Conservation (phyloP, 352 stramenopile species). For the Globisporangium abappressorium region DNA sequence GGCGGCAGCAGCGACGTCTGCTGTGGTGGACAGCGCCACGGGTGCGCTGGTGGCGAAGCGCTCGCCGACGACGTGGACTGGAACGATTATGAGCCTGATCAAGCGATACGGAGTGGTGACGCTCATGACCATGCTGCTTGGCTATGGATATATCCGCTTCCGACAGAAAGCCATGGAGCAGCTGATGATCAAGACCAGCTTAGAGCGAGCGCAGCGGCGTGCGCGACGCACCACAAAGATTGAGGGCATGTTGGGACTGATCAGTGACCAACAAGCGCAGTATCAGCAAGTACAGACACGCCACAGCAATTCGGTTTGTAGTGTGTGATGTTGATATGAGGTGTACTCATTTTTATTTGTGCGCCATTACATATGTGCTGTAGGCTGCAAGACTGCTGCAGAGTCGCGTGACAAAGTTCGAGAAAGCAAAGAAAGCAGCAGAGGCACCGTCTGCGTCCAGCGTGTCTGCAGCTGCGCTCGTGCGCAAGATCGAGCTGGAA, state of each 20-base stretch:
- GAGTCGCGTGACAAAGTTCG: slow-evolving; percentile 22
- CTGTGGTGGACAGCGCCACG: slow-evolving; percentile 1
- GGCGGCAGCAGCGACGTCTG: slow-evolving; percentile 3
- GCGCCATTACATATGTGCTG: neutral
- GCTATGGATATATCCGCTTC: slow-evolving; percentile 34
- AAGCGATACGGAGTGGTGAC: slow-evolving; percentile 32
- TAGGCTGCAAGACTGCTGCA: slow-evolving; percentile 27
- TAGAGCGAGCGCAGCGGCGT: slow-evolving; percentile 21
- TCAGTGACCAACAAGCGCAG: slow-evolving; percentile 41
- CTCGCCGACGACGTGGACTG: slow-evolving; percentile 14
- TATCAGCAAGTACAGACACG: slow-evolving; percentile 27
- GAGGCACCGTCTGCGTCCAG: slow-evolving; percentile 8
- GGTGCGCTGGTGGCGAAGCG: neutral
- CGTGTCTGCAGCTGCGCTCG: slow-evolving; percentile 12
- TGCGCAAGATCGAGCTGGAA: slow-evolving; percentile 28
- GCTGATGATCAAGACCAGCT: slow-evolving; percentile 23
- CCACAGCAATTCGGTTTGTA: neutral
- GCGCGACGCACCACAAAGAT: slow-evolving; percentile 22
- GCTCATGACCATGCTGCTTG: slow-evolving; percentile 30
- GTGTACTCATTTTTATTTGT: neutral
- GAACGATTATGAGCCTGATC: slow-evolving; percentile 22
- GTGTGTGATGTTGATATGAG: too few relatives aligned
- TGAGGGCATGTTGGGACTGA: slow-evolving; percentile 28
- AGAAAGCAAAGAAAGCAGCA: slow-evolving; percentile 20
- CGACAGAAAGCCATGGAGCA: slow-evolving; percentile 25